Evolutionary conservation across 768 basidiomycete species (phyloP).

Genomic region (Boletus speciosus): DNA sequence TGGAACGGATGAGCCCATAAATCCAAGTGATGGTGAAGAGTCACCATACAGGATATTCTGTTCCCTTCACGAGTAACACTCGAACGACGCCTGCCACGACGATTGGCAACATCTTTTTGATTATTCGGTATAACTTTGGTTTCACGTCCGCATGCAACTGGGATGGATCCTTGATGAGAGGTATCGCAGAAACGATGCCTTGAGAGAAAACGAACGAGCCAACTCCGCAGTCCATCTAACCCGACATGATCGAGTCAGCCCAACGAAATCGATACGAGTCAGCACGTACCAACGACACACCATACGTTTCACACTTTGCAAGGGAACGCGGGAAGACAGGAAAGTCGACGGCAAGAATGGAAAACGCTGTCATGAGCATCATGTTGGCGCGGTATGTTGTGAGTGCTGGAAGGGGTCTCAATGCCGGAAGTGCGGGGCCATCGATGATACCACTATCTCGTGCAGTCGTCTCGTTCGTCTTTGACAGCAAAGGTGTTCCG

Average conservation of each 20-base stretch:
- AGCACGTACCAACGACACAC: slow-evolving; percentile 79
- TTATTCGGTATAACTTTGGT: slow-evolving; percentile 47
- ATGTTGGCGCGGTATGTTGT: slow-evolving; percentile 91
- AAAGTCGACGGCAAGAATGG: slow-evolving; percentile 96
- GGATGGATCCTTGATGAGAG: slow-evolving; percentile 61
- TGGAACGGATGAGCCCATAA: slow-evolving; percentile 25
- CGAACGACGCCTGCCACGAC: slow-evolving; percentile 72
- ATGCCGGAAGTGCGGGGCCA: neutral
- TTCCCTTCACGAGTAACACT: slow-evolving; percentile 84
- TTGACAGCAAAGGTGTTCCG: slow-evolving; percentile 54
- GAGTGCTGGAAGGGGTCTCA: slow-evolving; percentile 63
- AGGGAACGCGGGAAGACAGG: slow-evolving; percentile 82
- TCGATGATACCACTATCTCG: neutral
- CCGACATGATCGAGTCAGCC: neutral
- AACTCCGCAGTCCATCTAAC: slow-evolving; percentile 95
- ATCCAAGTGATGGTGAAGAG: neutral
- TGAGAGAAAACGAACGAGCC: slow-evolving; percentile 98
- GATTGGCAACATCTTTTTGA: slow-evolving; percentile 64
- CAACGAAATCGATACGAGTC: neutral
- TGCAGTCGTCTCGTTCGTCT: slow-evolving; percentile 7
- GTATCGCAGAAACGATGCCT: slow-evolving; percentile 86
- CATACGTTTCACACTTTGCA: slow-evolving; percentile 93
- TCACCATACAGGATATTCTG: slow-evolving; percentile 83
- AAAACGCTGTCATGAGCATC: slow-evolving; percentile 88
- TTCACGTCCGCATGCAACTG: slow-evolving; percentile 48